These are phyloP conservation scores for Teunomyces barrocoloradensis DNA, from an alignment of 805 yeast species.

Conservation along the genomic window DNA sequence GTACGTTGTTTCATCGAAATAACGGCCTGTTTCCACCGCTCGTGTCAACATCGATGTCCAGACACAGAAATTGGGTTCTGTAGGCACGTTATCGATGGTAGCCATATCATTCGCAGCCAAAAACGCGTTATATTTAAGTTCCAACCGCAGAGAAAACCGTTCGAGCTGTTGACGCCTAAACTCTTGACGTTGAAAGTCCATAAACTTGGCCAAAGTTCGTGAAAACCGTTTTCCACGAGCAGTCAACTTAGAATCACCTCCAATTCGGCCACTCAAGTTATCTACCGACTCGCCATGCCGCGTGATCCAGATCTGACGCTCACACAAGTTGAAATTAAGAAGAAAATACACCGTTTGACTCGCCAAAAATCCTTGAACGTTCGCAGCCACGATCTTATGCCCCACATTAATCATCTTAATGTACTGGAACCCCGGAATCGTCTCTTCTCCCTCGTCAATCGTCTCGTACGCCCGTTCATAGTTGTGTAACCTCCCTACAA, in stretches of 20 bases:
- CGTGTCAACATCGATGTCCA: conserved; percentile 90
- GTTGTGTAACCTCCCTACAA: conserved; percentile 73
- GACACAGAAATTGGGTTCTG: conserved; percentile 78
- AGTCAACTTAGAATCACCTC: conserved; percentile 86
- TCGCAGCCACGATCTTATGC: conserved; percentile 86
- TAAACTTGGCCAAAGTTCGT: conserved; percentile 68
- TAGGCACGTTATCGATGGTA: conserved; percentile 31
- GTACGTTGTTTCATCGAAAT: conserved; percentile 70
- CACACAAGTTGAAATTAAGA: conserved; percentile 76
- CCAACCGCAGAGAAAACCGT: conserved; percentile 46
- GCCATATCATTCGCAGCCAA: conserved; percentile 24
- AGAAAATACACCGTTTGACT: conserved; percentile 91
- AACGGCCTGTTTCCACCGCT: conserved; percentile 72
- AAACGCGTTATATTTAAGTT: conserved; percentile 37
- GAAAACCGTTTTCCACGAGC: conserved; percentile 76
- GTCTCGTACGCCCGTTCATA: conserved; percentile 91
- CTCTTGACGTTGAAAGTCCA: conserved; percentile 64
- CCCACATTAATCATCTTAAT: conserved; percentile 97
- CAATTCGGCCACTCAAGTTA: conserved; percentile 80
- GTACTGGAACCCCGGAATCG: conserved; percentile 66
- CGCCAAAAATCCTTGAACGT: conserved; percentile 81
- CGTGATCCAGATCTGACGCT: conserved; percentile 91
- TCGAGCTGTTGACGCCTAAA: conserved; percentile 64
- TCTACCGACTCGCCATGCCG: conserved; percentile 93
- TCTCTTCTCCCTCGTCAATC: conserved; percentile 76